A percentile compares a stretch with the other conserved stretches of the same genome.
Conservation (phyloP, 345 rosid species). For the Gossypium australe region DNA sequence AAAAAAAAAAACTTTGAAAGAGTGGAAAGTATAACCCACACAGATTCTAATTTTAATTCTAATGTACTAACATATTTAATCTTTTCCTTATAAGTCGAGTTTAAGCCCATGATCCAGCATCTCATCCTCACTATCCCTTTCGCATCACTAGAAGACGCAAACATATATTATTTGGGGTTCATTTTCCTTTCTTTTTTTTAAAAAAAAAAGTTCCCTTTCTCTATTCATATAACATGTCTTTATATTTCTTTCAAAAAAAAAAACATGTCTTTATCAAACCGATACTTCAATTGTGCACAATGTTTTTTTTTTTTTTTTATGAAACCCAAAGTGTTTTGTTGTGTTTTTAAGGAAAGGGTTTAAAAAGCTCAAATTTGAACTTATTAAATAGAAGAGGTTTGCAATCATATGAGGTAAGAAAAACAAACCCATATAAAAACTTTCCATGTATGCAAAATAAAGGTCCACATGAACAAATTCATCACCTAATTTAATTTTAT, state of each 20-base stretch:
- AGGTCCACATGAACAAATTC: neutral
- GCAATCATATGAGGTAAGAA: slow-evolving; percentile 27
- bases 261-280: slow-evolving; percentile 33
- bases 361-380: slow-evolving; percentile 46
- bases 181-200: neutral
- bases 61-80: no score
- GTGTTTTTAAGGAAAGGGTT: slow-evolving; percentile 9
- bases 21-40: slow-evolving; percentile 33
- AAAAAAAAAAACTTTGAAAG: neutral
- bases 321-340: slow-evolving; percentile 27
- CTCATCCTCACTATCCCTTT: no score
- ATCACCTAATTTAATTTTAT: neutral
- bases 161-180: neutral
- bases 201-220: neutral
- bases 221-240: slow-evolving; percentile 26
- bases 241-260: neutral
- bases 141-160: no score
- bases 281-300: slow-evolving; percentile 34
- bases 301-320: slow-evolving; percentile 19
- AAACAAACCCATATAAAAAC: neutral
- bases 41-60: slow-evolving; percentile 21
- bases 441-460: neutral
- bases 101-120: no score
- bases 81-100: no score
- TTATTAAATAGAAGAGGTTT: slow-evolving; percentile 19